Evolutionary conservation across 495 filamentous ascomycete genomes (phyloP), one percentile per base, ranked within the genome.

Genomic region (Hypoxylon perforatum): DNA sequence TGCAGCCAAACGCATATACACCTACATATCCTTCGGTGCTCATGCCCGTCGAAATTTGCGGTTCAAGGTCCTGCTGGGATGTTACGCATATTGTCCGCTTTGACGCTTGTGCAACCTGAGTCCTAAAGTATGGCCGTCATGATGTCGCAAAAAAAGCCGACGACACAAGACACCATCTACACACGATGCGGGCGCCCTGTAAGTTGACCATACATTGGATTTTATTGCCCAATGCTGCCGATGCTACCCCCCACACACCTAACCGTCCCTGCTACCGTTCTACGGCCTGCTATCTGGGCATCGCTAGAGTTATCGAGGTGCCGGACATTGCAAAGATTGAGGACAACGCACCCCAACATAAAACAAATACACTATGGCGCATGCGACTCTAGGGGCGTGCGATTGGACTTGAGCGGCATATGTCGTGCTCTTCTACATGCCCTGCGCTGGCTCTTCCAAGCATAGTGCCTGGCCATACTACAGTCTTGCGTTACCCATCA

Each of bases 321-420:
- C 53, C 49, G 59, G 47, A 30, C 41, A 54, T 38, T 39, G 41
- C 41, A 47, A 33, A 54, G 30, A 62, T 59, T 41, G 38, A 36
- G 21, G 52, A 45, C 30, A 58, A 10, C 46, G 22, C 61, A 57
- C 50, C 61, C 54, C 41, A 60, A 51, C 55, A 63, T 58, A 47
- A 48, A 58, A 18, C n/a, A 12, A n/a, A 15, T 51, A 64, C 53
- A 23, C 25, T 49, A n/a, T n/a, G 49, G 59, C 57, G 64, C 64
- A 48, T 68, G 48, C 56, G 44, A 69, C 25, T 42, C 48, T 6
- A 58, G 46, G n/a, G 50, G 36, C 38, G 36, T 61, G 23, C 60
- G 36, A 64, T 57, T 69, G 65, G 65, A 33, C 47, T 1, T 54
- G 35, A 54, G 42, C 58, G 53, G 51, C 55, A 69, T 69, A 69